Evolutionary conservation across 2,329 filamentous ascomycete species (phyloP).

Genomic region (Phoma herbarum): DNA sequence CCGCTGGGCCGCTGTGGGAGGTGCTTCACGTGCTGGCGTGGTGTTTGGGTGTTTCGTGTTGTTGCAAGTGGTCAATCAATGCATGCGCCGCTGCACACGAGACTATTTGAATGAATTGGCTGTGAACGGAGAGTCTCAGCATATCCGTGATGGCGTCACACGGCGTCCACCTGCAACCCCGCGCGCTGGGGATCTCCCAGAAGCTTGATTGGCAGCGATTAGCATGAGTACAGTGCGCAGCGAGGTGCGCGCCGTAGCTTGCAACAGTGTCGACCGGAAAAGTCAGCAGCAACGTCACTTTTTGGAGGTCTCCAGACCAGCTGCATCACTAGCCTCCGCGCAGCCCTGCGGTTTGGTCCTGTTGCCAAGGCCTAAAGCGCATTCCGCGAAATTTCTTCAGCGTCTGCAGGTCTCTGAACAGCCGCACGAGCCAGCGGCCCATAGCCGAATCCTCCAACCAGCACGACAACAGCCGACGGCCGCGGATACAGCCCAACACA

Average conservation of each 20-base stretch:
- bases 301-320: slow-evolving; percentile 38
- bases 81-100: not conserved
- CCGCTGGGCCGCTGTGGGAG: slow-evolving; percentile 15
- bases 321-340: slow-evolving; percentile 20
- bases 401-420: slow-evolving; percentile 27
- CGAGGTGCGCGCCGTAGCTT: slow-evolving; percentile 20
- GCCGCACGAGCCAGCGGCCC: slow-evolving; percentile 34
- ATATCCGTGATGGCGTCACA: slow-evolving; percentile 15
- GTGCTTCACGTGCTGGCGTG: slow-evolving; percentile 39
- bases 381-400: slow-evolving; percentile 27
- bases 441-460: slow-evolving; percentile 35
- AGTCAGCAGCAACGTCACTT: slow-evolving; percentile 23
- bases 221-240: slow-evolving; percentile 20
- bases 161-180: slow-evolving; percentile 12
- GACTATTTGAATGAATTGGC: not conserved
- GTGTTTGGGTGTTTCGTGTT: slow-evolving; percentile 8
- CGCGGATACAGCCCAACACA: slow-evolving; percentile 34
- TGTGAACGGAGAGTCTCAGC: not conserved
- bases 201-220: slow-evolving; percentile 27
- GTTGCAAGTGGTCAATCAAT: not conserved
- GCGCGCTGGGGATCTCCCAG: slow-evolving; percentile 7
- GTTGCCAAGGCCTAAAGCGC: slow-evolving; percentile 24
- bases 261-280: slow-evolving; percentile 32
- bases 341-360: slow-evolving; percentile 14
- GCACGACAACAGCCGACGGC: slow-evolving; percentile 39